Conservation (phyloP, 108 stramenopile genomes). For the Epithemia pelagica region DNA sequence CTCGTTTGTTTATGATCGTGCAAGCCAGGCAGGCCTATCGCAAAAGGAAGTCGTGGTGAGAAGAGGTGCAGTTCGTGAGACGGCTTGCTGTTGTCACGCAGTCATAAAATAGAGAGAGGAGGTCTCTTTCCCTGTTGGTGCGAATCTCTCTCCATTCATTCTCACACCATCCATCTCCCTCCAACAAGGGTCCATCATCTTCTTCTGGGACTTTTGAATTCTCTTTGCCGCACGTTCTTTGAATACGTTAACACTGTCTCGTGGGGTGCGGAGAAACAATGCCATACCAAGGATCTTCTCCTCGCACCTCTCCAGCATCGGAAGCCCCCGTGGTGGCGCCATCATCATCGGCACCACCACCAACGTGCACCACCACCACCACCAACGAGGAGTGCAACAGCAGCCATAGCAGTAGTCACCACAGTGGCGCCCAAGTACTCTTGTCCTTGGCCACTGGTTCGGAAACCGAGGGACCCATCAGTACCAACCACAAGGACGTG, state of each 20-base stretch:
- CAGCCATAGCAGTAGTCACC: no score
- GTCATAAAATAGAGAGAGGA: neutral
- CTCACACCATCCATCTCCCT: neutral
- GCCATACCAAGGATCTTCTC: neutral
- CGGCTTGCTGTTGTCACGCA: neutral
- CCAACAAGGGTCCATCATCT: neutral
- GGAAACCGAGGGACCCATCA: no score
- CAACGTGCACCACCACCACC: neutral
- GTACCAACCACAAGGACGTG: no score
- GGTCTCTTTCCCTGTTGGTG: neutral
- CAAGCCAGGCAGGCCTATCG: neutral
- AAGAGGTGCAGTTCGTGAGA: neutral
- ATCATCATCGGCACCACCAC: neutral
- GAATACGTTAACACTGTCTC: neutral
- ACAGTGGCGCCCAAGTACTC: no score
- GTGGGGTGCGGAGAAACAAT: neutral
- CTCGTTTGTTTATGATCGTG: neutral
- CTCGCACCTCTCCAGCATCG: neutral
- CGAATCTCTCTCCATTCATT: neutral
- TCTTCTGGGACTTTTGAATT: neutral
- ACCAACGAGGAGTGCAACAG: neutral
- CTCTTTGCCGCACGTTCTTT: neutral
- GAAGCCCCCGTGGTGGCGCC: neutral
- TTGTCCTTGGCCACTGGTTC: no score
- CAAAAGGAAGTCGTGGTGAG: neutral